Base-by-base conservation (phyloP, 179 eudicot genomes). In the Spergularia azorica region DNA sequence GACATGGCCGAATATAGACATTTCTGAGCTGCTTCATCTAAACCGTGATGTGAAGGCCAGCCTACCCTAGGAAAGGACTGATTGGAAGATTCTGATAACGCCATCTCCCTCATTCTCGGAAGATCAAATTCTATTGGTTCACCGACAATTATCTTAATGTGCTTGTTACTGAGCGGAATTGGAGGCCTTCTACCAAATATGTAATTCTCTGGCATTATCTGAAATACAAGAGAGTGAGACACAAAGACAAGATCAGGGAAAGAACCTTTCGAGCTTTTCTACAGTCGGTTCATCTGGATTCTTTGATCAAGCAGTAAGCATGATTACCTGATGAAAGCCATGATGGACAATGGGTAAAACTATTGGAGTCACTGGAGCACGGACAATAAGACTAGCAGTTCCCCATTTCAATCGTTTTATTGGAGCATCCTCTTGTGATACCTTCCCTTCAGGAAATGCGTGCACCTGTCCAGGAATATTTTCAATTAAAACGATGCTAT, bases 141-240 rank as follows among this genome's bases (percentile, higher is more conserved):
- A 3, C 96, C 96, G 56, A 91, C 67, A n/a, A 82, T 66, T 14
- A 91, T 89, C 72, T 74, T 82, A 57, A 95, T 84, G 21, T 81
- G 85, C 86, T 84, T 93, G 75, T 87, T 89, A 54, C 83, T 84
- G 61, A 95, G 80, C 14, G 97, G 98, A 67, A 95, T 26, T 76
- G 87, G 93, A 48, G 97, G 97, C 78, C 91, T 84, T 82, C 84
- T 90, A 43, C 91, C 95, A 76, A 91, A 90, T 69, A 88, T 55
- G 82, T 84, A 95, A 16, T 90, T 82, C 89, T 95, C 98, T 1
- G 98, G 98, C 98, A 95, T 94, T 65, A 92, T 96, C 98, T 94
- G 89, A 21, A 76, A 65, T 62, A 41, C 57, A 39, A 39, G 48
- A 36, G 70, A 59, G 54, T 18, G 15, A 6, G 54, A 60, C 20